Evolutionary conservation across 305 asterid species (phyloP), one percentile per base, ranked within the genome.

Genomic region (Fraxinus baroniana): DNA sequence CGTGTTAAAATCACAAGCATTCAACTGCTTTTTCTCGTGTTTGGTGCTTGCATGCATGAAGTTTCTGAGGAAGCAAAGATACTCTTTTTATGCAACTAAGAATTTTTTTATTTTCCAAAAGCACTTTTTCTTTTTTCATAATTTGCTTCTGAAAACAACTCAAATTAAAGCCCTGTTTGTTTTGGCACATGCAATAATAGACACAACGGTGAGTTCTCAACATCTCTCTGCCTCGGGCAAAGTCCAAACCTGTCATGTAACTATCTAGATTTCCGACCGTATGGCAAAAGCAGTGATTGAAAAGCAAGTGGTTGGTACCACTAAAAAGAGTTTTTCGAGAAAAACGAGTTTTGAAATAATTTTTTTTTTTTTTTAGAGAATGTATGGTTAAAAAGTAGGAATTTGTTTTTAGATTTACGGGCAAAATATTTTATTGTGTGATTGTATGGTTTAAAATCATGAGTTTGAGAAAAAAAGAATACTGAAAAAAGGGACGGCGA

Each of bases 121-220:
- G 1, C 10, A 24, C 32, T 10, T 66, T 26, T 26, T 26, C 3
- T 62, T n/a, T 6, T 55, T n/a, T 4, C 2, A 66, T 66, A 8
- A 46, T 6, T 28, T 78, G 64, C 46, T 10, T 46, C 55, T 60
- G 83, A 81, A 73, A 76, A 15, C 77, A 85, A 81, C 81, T 73
- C 77, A 66, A 36, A 79, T 39, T 85, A 60, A 18, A 37, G 30
- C 37, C 7, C 36, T 17, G 10, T 22, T 32, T 74, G 57, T 80
- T 46, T 36, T 78, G 22, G 76, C 39, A 57, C 32, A 64, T 37
- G 18, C 46, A 36, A 28, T 10, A 75, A 26, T 44, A 17, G 49
- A 24, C 12, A 46, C 52, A 72, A 17, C 44, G 9, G 26, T 60
- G 85, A 85, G 82, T 75, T 72, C 87, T 89, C 88, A 83, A 86